Base-by-base conservation (phyloP, 169 alveolate genomes). In the Plasmodium vivax region DNA sequence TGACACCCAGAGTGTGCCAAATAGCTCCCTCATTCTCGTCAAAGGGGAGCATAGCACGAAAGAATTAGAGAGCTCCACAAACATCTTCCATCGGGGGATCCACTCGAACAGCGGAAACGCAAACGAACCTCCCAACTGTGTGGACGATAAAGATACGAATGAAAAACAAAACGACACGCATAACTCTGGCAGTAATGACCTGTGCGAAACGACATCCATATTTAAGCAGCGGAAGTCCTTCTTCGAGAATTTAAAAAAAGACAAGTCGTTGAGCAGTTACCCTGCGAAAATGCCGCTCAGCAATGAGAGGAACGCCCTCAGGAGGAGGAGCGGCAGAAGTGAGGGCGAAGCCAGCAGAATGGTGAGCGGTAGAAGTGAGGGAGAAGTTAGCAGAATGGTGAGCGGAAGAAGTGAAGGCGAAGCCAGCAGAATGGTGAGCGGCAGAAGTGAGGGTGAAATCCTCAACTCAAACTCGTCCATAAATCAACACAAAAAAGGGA, bases 241-340 rank as follows among this genome's bases (percentile, higher is more conserved):
- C 41, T 87, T 87, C 81, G 93, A 87, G 77, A 87, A 87, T 77
- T 51, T 87, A n/a, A 87, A 58, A 27, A 87, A 51, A 87, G 93
- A 87, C 38, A 87, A 58, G 81, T 77, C 87, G 30, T 56, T 47
- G 19, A 87, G 81, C 47, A 87, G 23, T 32, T 16, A 41, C 34
- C 62, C 56, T 2, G 38, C 27, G 0, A 85, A 85, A 74, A 47
- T 19, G 6, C n/a, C 36, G 43, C 7, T n/a, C 47, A 77, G 32
- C 68, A 87, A 51, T 56, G 80, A 85, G 30, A 30, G 62, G 71
- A 23, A 87, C 43, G 34, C 19, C 27, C 71, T 54, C 23, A 75
- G 47, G 8, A 87, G 77, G 14, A n/a, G 27, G 2, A 84, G 9
- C 68, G 56, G 41, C 62, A 74, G 5, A 47, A 85, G n/a, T 51